Evolutionary conservation across 495 filamentous ascomycete genomes (phyloP).

Genomic region (Penicillium riverlandense): DNA sequence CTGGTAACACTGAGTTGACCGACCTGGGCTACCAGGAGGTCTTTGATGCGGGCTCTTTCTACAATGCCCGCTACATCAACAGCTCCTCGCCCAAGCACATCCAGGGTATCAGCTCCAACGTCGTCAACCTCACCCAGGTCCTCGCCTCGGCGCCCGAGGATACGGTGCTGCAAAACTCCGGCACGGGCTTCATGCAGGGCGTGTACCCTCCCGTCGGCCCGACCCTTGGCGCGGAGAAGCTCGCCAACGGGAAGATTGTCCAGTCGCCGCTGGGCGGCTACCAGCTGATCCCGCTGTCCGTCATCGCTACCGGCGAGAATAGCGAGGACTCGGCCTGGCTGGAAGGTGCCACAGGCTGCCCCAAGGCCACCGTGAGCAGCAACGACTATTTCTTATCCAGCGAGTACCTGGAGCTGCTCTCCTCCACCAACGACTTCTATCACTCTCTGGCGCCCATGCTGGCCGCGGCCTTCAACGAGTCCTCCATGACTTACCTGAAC

Average conservation of each 20-base stretch:
- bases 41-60: constrained; percentile 54
- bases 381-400: constrained; percentile 62
- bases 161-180: constrained; percentile 54
- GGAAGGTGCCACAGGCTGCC: constrained; percentile 51
- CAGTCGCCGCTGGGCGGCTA: constrained; percentile 52
- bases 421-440: constrained; percentile 59
- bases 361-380: constrained; percentile 56
- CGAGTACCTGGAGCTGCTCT: constrained; percentile 46
- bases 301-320: constrained; percentile 30
- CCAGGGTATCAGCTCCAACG: constrained; percentile 45
- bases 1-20: constrained; percentile 47
- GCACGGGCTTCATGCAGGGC: constrained; percentile 52
- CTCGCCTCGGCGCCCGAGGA: constrained; percentile 50
- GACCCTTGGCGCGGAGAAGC: constrained; percentile 21
- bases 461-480: constrained; percentile 47
- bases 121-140: constrained; percentile 54
- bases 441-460: constrained; percentile 52
- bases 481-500: constrained; percentile 57
- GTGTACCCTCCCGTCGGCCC: constrained; percentile 53
- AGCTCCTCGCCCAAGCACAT: constrained; percentile 43
- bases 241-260: constrained; percentile 47
- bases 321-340: constrained; percentile 54
- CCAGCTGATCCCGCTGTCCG: constrained; percentile 50
- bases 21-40: constrained; percentile 56
- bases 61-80: constrained; percentile 54